Percentiles rank a stretch among this genome's conserved stretches.
phyloP scores from a whole-genome alignment of 1,284 basidiomycete species.

The Apiotrichum gracile region DNA sequence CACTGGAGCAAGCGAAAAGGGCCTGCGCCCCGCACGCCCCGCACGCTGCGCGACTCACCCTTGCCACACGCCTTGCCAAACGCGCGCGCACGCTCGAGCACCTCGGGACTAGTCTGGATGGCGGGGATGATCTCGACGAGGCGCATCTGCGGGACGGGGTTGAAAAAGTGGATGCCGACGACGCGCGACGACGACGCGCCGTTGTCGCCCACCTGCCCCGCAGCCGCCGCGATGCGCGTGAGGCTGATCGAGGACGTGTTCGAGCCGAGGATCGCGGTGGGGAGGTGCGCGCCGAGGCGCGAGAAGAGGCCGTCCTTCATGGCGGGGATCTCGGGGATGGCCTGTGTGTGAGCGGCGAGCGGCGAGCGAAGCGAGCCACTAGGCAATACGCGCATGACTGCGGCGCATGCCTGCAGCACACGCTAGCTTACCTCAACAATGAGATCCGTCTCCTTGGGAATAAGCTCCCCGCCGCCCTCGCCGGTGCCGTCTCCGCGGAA shows the following conservation, averaged over 20 bases:
- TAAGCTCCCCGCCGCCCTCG: conserved; percentile 43
- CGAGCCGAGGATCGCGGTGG: conserved; percentile 75
- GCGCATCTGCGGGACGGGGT: conserved; percentile 85
- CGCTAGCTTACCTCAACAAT: conserved; percentile 75
- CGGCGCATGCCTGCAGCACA: too few species aligned
- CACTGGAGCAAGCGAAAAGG: not conserved
- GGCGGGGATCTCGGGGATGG: conserved; percentile 77
- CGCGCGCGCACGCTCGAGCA: conserved; percentile 66
- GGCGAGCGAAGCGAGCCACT: not conserved
- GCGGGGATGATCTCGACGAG: conserved; percentile 88
- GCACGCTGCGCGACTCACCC: conserved; percentile 49
- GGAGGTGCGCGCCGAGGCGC: conserved; percentile 60
- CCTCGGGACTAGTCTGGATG: conserved; percentile 76
- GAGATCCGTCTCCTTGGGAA: conserved; percentile 69
- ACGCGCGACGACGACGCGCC: conserved; percentile 30
- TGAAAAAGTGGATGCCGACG: conserved; percentile 80
- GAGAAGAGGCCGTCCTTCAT: conserved; percentile 77
- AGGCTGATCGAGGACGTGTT: conserved; percentile 95
- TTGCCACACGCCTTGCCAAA: conserved; percentile 90
- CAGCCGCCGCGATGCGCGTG: conserved; percentile 81
- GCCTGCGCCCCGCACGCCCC: too few species aligned
- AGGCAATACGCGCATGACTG: too few species aligned
- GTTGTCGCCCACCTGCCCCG: conserved; percentile 50
- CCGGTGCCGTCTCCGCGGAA: conserved; percentile 47
- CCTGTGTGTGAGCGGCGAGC: conserved; percentile 50